Evolutionary conservation across 2,329 filamentous ascomycete species (phyloP).

Genomic region (Neofusicoccum umdonicola): DNA sequence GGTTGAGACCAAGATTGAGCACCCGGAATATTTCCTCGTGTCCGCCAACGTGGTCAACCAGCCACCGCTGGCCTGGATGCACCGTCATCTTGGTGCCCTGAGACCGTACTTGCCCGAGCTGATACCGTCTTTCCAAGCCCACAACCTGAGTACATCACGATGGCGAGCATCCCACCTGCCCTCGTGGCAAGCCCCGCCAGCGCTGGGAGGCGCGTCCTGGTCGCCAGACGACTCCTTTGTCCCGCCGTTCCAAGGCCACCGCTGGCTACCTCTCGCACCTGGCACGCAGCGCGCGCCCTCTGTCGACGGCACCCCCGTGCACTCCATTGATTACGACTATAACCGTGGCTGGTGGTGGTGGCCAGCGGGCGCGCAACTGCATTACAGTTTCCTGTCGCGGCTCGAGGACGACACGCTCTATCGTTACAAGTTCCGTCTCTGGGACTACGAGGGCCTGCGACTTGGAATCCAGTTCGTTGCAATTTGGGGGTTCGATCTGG

Average conservation of each 20-base stretch:
- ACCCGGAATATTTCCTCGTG: constrained; percentile 51
- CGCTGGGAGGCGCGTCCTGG: constrained; percentile 24
- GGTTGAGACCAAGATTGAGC: constrained; percentile 50
- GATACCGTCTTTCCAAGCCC: constrained; percentile 20
- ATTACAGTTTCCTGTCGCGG: constrained; percentile 37
- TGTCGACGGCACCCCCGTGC: constrained; percentile 47
- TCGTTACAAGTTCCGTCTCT: constrained; percentile 27
- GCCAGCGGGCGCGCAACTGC: constrained; percentile 48
- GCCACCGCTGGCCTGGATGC: constrained; percentile 54
- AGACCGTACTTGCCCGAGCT: constrained; percentile 55
- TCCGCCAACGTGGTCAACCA: constrained; percentile 60
- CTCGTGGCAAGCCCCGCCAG: constrained; percentile 23
- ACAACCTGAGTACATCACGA: constrained; percentile 22
- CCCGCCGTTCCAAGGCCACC: constrained; percentile 45
- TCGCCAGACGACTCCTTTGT: constrained; percentile 18
- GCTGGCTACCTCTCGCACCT: constrained; percentile 50
- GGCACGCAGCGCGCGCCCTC: constrained; percentile 29
- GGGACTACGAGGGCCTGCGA: constrained; percentile 50
- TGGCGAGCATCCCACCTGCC: constrained; percentile 46
- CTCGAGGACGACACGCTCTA: constrained; percentile 21
- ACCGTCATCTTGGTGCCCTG: constrained; percentile 53
- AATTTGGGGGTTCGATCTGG: constrained; percentile 52
- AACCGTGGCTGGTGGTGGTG: constrained; percentile 49
- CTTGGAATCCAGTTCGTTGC: constrained; percentile 56
- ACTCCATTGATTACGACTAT: constrained; percentile 47